Evolutionary conservation across 192 early-diverging fungal genomes (phyloP).

Genomic region (Martensiomyces pterosporus): DNA sequence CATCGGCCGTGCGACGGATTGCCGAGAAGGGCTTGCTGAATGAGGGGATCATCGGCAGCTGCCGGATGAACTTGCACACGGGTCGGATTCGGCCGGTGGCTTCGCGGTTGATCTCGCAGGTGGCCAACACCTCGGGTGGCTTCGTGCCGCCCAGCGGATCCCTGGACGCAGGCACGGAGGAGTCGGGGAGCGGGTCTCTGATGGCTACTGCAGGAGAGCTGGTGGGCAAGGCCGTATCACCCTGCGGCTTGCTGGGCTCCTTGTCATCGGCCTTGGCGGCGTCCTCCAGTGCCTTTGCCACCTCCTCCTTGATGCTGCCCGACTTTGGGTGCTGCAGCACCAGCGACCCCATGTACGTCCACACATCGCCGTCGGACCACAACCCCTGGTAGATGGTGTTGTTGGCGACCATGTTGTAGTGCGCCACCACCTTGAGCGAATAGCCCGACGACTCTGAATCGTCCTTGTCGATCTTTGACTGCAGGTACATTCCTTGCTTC

Average conservation of each 20-base stretch:
- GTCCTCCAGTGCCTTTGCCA: slow-evolving; percentile 31
- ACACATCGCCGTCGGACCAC: slow-evolving; percentile 47
- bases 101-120: slow-evolving; percentile 41
- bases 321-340: slow-evolving; percentile 42
- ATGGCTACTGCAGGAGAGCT: too few relatives aligned
- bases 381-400: slow-evolving; percentile 50
- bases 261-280: slow-evolving; percentile 13
- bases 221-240: background rate
- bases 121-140: slow-evolving; percentile 41
- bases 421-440: slow-evolving; percentile 44
- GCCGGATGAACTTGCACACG: slow-evolving; percentile 39
- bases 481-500: slow-evolving; percentile 37
- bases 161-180: slow-evolving; percentile 2
- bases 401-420: slow-evolving; percentile 50
- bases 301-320: slow-evolving; percentile 39
- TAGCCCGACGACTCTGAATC: slow-evolving; percentile 7
- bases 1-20: slow-evolving; percentile 28
- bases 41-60: slow-evolving; percentile 41
- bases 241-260: background rate
- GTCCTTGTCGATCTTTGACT: slow-evolving; percentile 30
- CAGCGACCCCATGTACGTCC: slow-evolving; percentile 49
- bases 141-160: slow-evolving; percentile 26
- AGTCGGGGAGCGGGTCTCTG: too few relatives aligned
- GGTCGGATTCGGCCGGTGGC: slow-evolving; percentile 27
- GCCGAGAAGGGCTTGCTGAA: slow-evolving; percentile 34